Base-by-base conservation (phyloP, 352 stramenopile species). In the Phytophthora idaei region DNA sequence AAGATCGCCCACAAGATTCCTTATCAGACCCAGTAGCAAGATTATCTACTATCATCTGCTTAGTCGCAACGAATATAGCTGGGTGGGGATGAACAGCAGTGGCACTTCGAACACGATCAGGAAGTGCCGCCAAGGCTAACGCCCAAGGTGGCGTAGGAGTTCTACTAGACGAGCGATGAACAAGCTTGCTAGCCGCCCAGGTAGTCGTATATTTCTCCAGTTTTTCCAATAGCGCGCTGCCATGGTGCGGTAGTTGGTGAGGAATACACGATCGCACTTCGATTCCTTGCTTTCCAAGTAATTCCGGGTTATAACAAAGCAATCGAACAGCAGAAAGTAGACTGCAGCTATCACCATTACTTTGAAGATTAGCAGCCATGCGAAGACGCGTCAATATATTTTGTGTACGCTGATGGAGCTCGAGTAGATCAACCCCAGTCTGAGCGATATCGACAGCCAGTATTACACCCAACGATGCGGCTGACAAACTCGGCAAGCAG, bases 261-360 rank as follows among this genome's bases (percentile, higher is more conserved):
- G 41, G 41, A 47, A 47, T 27, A 47, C 41, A 47, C 41, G 41
- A 27, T 27, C 41, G 41, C 41, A 47, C 41, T 47, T 27, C 15
- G 7, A 27, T 47, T 47, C 15, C 41, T 27, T 27, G 41, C 2
- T 11, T 27, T 21, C 3, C 15, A 7, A 47, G 4, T 6, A 10
- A 1, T 27, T 47, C 36, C 7, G 41, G 1, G n/a, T 47, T 27
- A 12, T 28, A 47, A 27, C 41, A 47, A 12, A 47, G 15, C 15
- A 28, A 28, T 6, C 44, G 44, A 49, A 25, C 15, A 29, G 21
- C 15, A 27, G 5, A 25, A 28, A 47, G 41, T 27, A 47, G 41
- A 47, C 41, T 27, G n/a, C 3, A 27, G n/a, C 15, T 45, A 45
- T 47, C n/a, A 27, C 11, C n/a, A 47, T 27, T 15, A 4, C 7